A percentile compares a stretch with the other conserved stretches of the same genome.
Conservation (phyloP, 805 yeast genomes). For the Metschnikowia gelsemii region DNA sequence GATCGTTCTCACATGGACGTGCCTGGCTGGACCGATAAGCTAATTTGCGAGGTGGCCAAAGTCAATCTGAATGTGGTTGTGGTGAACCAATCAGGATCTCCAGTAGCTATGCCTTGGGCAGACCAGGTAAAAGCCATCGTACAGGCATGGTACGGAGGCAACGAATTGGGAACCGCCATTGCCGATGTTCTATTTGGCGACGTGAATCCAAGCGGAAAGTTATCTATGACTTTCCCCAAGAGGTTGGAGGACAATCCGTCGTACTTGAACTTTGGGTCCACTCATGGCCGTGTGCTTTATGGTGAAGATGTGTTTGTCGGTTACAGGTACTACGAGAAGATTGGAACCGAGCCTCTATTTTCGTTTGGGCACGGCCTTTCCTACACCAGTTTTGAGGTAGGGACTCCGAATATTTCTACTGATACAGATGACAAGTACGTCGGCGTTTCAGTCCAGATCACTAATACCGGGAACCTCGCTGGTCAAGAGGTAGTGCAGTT, state of each 20-base stretch:
- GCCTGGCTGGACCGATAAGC: slow-evolving; percentile 28
- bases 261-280: slow-evolving; percentile 30
- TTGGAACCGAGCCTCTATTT: slow-evolving; percentile 27
- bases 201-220: slow-evolving; percentile 32
- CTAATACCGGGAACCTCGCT: slow-evolving; percentile 25
- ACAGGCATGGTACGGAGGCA: slow-evolving; percentile 40
- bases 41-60: slow-evolving; percentile 26
- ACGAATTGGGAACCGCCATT: slow-evolving; percentile 33
- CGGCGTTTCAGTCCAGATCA: slow-evolving; percentile 20
- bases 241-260: slow-evolving; percentile 29
- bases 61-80: slow-evolving; percentile 32
- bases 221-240: slow-evolving; percentile 27
- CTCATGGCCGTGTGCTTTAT: slow-evolving; percentile 32
- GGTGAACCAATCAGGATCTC: slow-evolving; percentile 36
- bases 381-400: slow-evolving; percentile 27
- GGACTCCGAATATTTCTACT: slow-evolving; percentile 16
- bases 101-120: slow-evolving; percentile 35
- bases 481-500: slow-evolving; percentile 34
- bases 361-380: slow-evolving; percentile 37
- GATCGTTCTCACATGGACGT: slow-evolving; percentile 32
- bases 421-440: slow-evolving; percentile 22
- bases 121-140: slow-evolving; percentile 25
- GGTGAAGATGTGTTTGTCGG: slow-evolving; percentile 37
- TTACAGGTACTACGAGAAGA: slow-evolving; percentile 32
- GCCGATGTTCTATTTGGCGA: slow-evolving; percentile 36